These are phyloP conservation scores for Pilasporangium apinafurcum DNA, from an alignment of 352 stramenopile genomes.

Conservation along the genomic window DNA sequence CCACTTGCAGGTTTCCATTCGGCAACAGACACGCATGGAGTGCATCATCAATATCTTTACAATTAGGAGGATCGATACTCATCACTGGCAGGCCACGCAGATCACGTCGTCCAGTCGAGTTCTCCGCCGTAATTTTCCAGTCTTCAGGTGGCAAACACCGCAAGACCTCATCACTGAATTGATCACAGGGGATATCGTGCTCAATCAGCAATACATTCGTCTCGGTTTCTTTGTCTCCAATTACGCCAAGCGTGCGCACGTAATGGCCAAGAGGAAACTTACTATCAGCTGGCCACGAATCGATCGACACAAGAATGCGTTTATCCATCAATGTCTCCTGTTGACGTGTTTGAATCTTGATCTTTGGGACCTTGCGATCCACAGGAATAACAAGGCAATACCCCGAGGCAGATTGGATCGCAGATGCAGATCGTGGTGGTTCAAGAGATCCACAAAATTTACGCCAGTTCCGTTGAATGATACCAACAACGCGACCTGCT, in stretches of 20 bases:
- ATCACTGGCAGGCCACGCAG: constrained; percentile 91
- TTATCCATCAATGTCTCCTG: constrained; percentile 89
- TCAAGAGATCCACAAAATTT: constrained; percentile 94
- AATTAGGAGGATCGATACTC: constrained; percentile 87
- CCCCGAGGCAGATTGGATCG: constrained; percentile 28
- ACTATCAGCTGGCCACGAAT: constrained; percentile 89
- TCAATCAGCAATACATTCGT: constrained; percentile 94
- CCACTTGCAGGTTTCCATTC: constrained; percentile 92
- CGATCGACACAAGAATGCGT: constrained; percentile 92
- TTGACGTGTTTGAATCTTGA: constrained; percentile 92
- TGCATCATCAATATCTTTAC: constrained; percentile 98
- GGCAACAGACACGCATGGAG: constrained; percentile 90
- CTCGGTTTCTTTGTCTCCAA: constrained; percentile 97
- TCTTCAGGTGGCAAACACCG: constrained; percentile 90
- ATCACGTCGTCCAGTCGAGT: constrained; percentile 87
- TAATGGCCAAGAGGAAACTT: constrained; percentile 95
- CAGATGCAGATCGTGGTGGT: constrained; percentile 38
- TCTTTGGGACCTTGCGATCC: constrained; percentile 90
- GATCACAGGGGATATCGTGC: constrained; percentile 92
- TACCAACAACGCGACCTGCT: constrained; percentile 79
- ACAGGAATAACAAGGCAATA: constrained; percentile 81
- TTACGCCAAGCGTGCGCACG: constrained; percentile 92
- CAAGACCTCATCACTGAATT: constrained; percentile 87
- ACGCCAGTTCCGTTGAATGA: constrained; percentile 92
- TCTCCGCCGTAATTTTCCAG: constrained; percentile 95